These are phyloP conservation scores for Marasmius sp. DNA, from an alignment of 1,284 basidiomycete species.

Conservation along the genomic window DNA sequence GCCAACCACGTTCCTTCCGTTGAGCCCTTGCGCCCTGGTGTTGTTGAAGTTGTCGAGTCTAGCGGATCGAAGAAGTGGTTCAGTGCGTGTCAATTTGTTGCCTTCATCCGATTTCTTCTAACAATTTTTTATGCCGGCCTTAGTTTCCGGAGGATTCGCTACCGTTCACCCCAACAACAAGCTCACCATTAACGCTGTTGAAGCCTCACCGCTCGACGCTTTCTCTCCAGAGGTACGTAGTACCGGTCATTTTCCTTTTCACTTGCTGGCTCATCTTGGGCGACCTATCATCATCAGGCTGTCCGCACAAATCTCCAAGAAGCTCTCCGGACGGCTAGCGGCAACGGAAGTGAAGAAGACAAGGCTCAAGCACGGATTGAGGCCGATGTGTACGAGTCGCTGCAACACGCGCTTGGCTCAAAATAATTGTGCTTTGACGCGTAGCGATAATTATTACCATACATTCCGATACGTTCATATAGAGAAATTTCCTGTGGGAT, in stretches of 20 bases:
- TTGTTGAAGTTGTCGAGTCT: constrained; percentile 90
- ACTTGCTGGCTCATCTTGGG: constrained; percentile 6
- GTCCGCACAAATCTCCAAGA: constrained; percentile 89
- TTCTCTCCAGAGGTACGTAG: constrained; percentile 81
- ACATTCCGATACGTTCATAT: too few relatives aligned
- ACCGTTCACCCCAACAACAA: constrained; percentile 98
- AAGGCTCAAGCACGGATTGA: constrained; percentile 95
- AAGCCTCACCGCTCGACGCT: constrained; percentile 90
- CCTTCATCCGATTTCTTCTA: neutral
- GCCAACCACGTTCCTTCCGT: constrained; percentile 96
- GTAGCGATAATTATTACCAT: too few relatives aligned
- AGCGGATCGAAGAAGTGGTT: constrained; percentile 92
- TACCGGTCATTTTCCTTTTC: neutral
- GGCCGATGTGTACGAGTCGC: constrained; percentile 93
- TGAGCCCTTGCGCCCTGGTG: constrained; percentile 89
- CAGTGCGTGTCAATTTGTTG: constrained; percentile 56
- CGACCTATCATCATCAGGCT: constrained; percentile 51
- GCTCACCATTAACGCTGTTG: constrained; percentile 95
- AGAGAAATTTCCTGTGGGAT: too few relatives aligned
- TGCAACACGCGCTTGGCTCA: constrained; percentile 73
- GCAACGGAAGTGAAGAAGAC: constrained; percentile 88
- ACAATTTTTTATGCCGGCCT: neutral
- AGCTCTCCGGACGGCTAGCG: constrained; percentile 80
- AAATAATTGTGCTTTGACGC: constrained; percentile 2
- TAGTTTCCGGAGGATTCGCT: constrained; percentile 96